Base-by-base conservation (phyloP, 805 yeast genomes). In the Wickerhamiella alocasiicola region DNA sequence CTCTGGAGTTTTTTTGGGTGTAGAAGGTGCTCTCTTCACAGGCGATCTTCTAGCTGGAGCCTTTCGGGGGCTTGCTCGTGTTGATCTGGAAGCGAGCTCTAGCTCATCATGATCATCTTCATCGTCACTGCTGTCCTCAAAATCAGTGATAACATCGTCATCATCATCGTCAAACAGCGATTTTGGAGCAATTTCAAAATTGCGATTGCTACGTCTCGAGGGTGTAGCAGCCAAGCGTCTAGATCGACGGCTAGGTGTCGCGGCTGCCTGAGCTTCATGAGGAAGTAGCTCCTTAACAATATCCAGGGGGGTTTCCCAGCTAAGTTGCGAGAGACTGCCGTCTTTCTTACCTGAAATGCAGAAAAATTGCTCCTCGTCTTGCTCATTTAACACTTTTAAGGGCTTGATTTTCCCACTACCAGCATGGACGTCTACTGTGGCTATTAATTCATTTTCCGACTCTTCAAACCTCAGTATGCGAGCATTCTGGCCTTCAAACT, bases 141-240 rank as follows among this genome's bases (percentile, higher is more conserved):
- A 7, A 23, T 23, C 36, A 32, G 32, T 13, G 9, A 17, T n/a
- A 4, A 17, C 12, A 6, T n/a, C 31, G 29, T 15, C 11, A 9
- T 33, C 25, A 4, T 5, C 37, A 9, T 9, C 38, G 6, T 11
- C 13, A 25, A 34, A 34, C 21, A 34, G 23, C 24, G 25, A 11
- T 15, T 17, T 25, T 16, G 38, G 38, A 9, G 38, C 26, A 30
- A 34, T 25, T 4, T 25, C 23, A 23, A 34, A 12, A 12, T 26
- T 25, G 7, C 30, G 21, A 17, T 26, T 21, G 18, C 36, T 19
- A 11, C 36, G 19, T 21, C 6, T 11, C 12, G 9, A 6, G 11
- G 17, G 18, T n/a, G 4, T 20, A 9, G 34, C 9, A 21, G 36
- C 26, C 11, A 17, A 7, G 6, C 25, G 25, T 20, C 13, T 13